phyloP scores from a whole-genome alignment of 179 eudicot genomes.

The Drosera spatulata region DNA sequence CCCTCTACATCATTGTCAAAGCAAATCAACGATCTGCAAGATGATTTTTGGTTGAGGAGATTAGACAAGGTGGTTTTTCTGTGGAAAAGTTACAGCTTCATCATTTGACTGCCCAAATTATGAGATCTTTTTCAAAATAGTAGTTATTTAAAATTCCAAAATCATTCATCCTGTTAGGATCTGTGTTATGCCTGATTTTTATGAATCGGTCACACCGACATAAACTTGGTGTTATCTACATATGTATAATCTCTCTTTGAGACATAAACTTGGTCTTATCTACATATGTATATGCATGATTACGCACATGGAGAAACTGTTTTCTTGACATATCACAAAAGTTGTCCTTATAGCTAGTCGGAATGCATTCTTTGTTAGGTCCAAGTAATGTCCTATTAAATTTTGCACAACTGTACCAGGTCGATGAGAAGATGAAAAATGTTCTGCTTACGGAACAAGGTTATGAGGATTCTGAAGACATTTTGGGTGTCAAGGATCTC shows the following conservation, averaged over 20 bases:
- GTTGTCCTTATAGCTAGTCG: no score
- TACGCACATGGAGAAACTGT: no score
- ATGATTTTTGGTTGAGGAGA: no score
- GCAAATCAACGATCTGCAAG: no score
- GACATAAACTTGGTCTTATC: background rate
- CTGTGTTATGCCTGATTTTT: background rate
- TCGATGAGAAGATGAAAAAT: conserved; percentile 94
- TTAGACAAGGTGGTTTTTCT: no score
- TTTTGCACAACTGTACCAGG: conserved; percentile 35
- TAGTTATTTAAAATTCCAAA: background rate
- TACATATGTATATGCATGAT: no score
- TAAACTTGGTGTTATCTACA: background rate
- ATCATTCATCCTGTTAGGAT: background rate
- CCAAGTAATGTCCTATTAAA: no score
- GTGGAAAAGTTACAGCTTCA: no score
- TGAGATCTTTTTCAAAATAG: background rate
- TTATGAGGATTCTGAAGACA: conserved; percentile 98
- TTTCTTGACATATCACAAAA: no score
- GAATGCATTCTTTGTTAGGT: no score
- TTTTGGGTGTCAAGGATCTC: conserved; percentile 80
- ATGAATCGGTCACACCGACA: background rate
- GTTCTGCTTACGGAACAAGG: conserved; percentile 94
- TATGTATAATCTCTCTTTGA: background rate
- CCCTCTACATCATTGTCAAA: no score
- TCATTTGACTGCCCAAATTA: no score